Evolutionary conservation across 1,284 basidiomycete species (phyloP).

Genomic region (Microstroma glucosiphilum): DNA sequence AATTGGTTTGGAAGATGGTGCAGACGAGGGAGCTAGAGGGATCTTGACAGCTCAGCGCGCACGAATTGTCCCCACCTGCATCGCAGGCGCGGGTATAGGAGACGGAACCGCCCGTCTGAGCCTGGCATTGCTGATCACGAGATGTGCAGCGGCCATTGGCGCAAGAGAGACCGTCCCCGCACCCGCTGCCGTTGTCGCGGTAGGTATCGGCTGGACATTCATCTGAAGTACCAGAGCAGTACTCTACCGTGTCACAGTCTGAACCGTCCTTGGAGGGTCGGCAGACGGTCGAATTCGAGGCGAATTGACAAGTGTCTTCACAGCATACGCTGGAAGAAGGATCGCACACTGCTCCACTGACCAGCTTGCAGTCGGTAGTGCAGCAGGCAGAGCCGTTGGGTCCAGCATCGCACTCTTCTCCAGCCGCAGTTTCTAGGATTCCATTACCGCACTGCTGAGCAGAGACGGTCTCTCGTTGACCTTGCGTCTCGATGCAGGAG

Average conservation of each 20-base stretch:
- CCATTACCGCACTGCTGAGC: conserved; percentile 46
- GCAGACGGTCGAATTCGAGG: conserved; percentile 62
- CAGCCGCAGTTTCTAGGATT: conserved; percentile 54
- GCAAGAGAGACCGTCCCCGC: conserved; percentile 60
- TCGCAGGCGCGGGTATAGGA: conserved; percentile 64
- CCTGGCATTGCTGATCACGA: conserved; percentile 68
- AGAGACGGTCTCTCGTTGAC: conserved; percentile 29
- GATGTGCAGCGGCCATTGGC: conserved; percentile 78
- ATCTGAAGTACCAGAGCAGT: conserved; percentile 69
- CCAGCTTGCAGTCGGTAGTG: conserved; percentile 70
- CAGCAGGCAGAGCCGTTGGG: conserved; percentile 65
- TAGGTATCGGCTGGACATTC: conserved; percentile 67
- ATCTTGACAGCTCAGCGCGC: conserved; percentile 74
- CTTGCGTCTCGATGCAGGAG: conserved; percentile 40
- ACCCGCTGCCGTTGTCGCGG: conserved; percentile 61
- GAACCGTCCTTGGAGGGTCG: conserved; percentile 61
- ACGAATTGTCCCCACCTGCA: conserved; percentile 57
- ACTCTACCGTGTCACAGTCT: conserved; percentile 70
- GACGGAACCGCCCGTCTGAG: conserved; percentile 59
- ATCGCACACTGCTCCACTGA: conserved; percentile 67
- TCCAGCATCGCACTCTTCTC: conserved; percentile 86
- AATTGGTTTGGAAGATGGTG: conserved; percentile 66
- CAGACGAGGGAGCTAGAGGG: conserved; percentile 60
- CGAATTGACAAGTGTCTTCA: conserved; percentile 64
- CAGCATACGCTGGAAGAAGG: conserved; percentile 73